Base-by-base conservation (phyloP, 495 filamentous ascomycete species). In the Lasiosphaeria miniovina region DNA sequence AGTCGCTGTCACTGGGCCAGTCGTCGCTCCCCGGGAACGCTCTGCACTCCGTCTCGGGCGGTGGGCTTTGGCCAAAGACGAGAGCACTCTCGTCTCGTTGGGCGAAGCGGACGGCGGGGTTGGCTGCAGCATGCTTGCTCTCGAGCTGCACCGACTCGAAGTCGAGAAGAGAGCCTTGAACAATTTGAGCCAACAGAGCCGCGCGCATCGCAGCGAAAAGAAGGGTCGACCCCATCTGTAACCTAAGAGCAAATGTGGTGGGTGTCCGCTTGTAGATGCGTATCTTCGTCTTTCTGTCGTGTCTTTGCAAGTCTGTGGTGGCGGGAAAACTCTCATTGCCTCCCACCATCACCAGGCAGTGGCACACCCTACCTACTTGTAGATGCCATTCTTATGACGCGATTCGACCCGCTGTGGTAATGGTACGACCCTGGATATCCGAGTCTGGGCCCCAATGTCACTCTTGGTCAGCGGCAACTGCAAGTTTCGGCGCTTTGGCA, bases 1-100 rank as follows among this genome's bases (percentile, higher is more conserved):
- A 86, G 6, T 75, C 62, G 10, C 57, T 54, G 0, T 71, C 60
- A 1, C 68, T 65, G 0, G 83, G 82, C 82, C 80, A 85, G 4
- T 61, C 45, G 2, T 36, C 38, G 34, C 80, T 74, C 6, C 75
- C 76, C 0, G 84, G 82, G 48, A 76, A 74, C n/a, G 71, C 64
- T 63, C 78, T 84, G 71, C 84, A 86, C 10, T 57, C 63, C 10
- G 54, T 34, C 34, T 43, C 15, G 1, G 49, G 12, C 14, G 53
- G 41, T 9, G 41, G 59, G 57, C 5, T 14, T 11, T 46, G 43
- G 43, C 43, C 43, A 14, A 46, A 46, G 12, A 9, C 38, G 8
- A 9, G 38, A 14, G 12, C 43, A n/a, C 15, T 46, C 4, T 2
- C 45, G 61, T 15, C 55, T 43, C 33, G 56, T 49, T 17, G 54